A percentile compares a stretch with the other conserved stretches of the same genome.
These are phyloP conservation scores for Piloderma croceum DNA, from an alignment of 768 basidiomycete genomes.

Conservation along the genomic window DNA sequence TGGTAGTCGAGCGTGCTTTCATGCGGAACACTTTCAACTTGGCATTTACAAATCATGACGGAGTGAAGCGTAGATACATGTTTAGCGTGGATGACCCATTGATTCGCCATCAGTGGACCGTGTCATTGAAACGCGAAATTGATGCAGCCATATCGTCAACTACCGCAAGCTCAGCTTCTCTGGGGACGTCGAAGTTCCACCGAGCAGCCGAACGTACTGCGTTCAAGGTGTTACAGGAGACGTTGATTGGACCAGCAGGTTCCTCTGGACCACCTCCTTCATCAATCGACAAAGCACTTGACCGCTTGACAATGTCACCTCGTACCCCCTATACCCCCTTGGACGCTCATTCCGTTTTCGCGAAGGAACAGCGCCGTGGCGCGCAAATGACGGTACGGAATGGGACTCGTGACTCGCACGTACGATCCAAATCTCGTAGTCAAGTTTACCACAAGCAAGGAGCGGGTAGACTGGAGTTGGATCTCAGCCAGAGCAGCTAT, in stretches of 20 bases:
- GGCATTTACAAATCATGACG: slow-evolving; percentile 67
- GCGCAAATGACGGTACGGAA: no score
- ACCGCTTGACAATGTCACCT: slow-evolving; percentile 28
- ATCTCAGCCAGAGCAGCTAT: slow-evolving; percentile 30
- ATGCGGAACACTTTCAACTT: slow-evolving; percentile 97
- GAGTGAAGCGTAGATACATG: slow-evolving; percentile 82
- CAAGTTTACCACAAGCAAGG: slow-evolving; percentile 60
- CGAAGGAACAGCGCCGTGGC: no score
- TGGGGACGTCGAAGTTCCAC: slow-evolving; percentile 41
- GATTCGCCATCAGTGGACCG: slow-evolving; percentile 68
- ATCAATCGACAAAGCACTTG: slow-evolving; percentile 30
- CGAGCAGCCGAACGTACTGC: slow-evolving; percentile 71
- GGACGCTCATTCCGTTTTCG: no score
- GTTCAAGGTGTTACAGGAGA: slow-evolving; percentile 81
- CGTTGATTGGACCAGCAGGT: slow-evolving; percentile 48
- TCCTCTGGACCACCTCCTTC: slow-evolving; percentile 17
- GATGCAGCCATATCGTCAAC: slow-evolving; percentile 38
- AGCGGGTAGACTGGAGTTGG: slow-evolving; percentile 59
- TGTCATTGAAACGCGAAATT: slow-evolving; percentile 62
- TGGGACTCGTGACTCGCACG: slow-evolving; percentile 32
- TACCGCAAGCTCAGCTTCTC: slow-evolving; percentile 28
- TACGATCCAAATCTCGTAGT: slow-evolving; percentile 67
- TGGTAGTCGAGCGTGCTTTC: slow-evolving; percentile 86
- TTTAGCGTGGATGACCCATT: slow-evolving; percentile 85
- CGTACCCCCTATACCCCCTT: no score